Conservation (phyloP, 1,139 yeast genomes). For the Torulaspora globosa region DNA sequence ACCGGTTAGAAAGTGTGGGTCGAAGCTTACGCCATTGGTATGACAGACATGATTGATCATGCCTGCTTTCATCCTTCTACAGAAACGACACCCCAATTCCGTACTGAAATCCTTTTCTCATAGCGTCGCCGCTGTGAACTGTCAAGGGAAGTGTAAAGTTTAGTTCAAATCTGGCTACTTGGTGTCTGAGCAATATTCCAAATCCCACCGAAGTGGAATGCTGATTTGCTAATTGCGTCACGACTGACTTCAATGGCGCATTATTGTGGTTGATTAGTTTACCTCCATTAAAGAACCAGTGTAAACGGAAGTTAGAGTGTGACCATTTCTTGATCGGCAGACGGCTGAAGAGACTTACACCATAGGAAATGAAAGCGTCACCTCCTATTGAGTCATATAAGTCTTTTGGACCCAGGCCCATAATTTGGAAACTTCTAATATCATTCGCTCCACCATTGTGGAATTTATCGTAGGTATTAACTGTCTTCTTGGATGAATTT, state of each 20-base stretch:
- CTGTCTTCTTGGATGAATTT: constrained; percentile 23
- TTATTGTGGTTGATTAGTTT: constrained; percentile 47
- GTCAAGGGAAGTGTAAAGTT: constrained; percentile 77
- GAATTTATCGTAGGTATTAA: constrained; percentile 45
- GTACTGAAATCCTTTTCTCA: constrained; percentile 85
- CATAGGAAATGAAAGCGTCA: constrained; percentile 66
- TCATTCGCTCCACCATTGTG: constrained; percentile 51
- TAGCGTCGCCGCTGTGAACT: constrained; percentile 58
- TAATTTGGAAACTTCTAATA: constrained; percentile 38
- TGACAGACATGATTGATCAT: not conserved
- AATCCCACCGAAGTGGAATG: constrained; percentile 63
- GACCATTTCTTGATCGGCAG: constrained; percentile 52
- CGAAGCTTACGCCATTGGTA: not conserved
- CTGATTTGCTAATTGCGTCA: constrained; percentile 37
- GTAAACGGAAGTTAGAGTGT: constrained; percentile 64
- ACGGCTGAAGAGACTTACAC: constrained; percentile 60
- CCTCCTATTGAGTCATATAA: constrained; percentile 66
- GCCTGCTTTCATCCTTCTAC: constrained; percentile 34
- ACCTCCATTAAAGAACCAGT: constrained; percentile 72
- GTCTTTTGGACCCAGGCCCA: constrained; percentile 83
- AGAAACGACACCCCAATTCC: constrained; percentile 86
- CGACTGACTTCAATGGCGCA: constrained; percentile 23
- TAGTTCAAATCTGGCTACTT: constrained; percentile 86
- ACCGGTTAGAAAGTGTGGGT: no score
- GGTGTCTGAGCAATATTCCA: constrained; percentile 80